Conservation (phyloP, 306 rosid genomes). For the Casuarina equisetifolia region DNA sequence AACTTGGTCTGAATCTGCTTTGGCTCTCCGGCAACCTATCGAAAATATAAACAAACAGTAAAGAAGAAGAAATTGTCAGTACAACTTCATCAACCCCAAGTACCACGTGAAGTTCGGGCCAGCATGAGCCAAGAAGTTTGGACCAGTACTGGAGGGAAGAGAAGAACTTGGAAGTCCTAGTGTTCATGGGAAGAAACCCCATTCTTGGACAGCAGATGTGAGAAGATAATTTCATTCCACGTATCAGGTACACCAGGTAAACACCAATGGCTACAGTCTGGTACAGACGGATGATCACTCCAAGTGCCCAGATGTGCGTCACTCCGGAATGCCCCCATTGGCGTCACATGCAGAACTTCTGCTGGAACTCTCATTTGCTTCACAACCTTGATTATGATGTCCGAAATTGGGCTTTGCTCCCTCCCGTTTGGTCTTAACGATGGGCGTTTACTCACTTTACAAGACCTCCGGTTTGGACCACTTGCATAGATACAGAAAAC, state of each 20-base stretch:
- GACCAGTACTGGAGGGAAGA: background rate
- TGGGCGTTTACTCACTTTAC: constrained; percentile 72
- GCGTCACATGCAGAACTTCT: constrained; percentile 60
- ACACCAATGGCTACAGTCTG: constrained; percentile 99
- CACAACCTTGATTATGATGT: constrained; percentile 53
- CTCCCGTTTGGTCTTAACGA: constrained; percentile 51
- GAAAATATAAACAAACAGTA: too few species aligned
- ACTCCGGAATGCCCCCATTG: constrained; percentile 71
- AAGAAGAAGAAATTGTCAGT: background rate
- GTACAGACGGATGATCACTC: constrained; percentile 74
- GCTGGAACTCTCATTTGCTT: constrained; percentile 53
- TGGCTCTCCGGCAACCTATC: too few species aligned
- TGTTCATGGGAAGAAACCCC: constrained; percentile 21
- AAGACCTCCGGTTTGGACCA: constrained; percentile 46
- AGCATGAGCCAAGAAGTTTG: too few species aligned
- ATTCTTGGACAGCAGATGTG: constrained; percentile 40
- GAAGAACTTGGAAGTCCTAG: background rate
- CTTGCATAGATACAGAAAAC: constrained; percentile 48
- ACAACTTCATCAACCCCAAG: background rate
- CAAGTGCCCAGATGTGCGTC: constrained; percentile 87
- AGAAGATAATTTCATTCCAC: constrained; percentile 91
- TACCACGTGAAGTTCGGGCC: too few species aligned
- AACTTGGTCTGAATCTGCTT: too few species aligned
- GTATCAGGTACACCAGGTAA: constrained; percentile 97
- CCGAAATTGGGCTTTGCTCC: constrained; percentile 60